Percentiles rank a stretch among this genome's conserved stretches.
Conservation (phyloP, 2,329 filamentous ascomycete genomes). For the Ophiostoma pallidulum region DNA sequence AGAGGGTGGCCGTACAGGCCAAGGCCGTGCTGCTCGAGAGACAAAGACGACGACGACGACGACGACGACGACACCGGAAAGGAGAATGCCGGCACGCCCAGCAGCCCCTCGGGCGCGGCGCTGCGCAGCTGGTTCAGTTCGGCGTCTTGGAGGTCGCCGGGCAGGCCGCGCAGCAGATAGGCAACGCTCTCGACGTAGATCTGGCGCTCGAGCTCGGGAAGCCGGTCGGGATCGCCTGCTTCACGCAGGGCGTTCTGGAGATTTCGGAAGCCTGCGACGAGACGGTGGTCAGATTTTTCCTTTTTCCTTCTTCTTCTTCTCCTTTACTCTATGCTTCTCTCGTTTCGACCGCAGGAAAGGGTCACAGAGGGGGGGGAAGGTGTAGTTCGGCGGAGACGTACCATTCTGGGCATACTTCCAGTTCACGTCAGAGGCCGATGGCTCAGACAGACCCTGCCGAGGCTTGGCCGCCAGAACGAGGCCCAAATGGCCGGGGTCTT, state of each 20-base stretch:
- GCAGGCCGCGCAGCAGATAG: slow-evolving; percentile 56
- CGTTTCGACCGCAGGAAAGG: no score
- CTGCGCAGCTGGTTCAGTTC: slow-evolving; percentile 44
- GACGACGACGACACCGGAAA: not conserved
- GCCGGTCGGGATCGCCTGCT: slow-evolving; percentile 16
- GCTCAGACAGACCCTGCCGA: not conserved
- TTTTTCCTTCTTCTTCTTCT: no score
- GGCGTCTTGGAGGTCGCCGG: slow-evolving; percentile 43
- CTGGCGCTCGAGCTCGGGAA: slow-evolving; percentile 43
- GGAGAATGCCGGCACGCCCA: slow-evolving; percentile 4
- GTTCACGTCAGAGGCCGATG: slow-evolving; percentile 10
- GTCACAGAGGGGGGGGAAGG: not conserved
- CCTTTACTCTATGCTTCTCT: no score
- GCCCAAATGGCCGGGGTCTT: slow-evolving; percentile 5
- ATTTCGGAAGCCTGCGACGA: slow-evolving; percentile 11
- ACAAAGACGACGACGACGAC: slow-evolving; percentile 13
- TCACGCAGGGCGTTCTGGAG: slow-evolving; percentile 15
- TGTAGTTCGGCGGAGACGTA: not conserved
- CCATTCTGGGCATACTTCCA: slow-evolving; percentile 18
- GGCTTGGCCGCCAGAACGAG: slow-evolving; percentile 5
- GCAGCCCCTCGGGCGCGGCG: slow-evolving; percentile 35
- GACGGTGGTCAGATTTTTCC: no score
- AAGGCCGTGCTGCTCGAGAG: not conserved
- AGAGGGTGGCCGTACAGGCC: not conserved
- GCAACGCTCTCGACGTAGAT: slow-evolving; percentile 55